Evolutionary conservation across 768 basidiomycete genomes (phyloP).

Genomic region (Termitomyces sp.): DNA sequence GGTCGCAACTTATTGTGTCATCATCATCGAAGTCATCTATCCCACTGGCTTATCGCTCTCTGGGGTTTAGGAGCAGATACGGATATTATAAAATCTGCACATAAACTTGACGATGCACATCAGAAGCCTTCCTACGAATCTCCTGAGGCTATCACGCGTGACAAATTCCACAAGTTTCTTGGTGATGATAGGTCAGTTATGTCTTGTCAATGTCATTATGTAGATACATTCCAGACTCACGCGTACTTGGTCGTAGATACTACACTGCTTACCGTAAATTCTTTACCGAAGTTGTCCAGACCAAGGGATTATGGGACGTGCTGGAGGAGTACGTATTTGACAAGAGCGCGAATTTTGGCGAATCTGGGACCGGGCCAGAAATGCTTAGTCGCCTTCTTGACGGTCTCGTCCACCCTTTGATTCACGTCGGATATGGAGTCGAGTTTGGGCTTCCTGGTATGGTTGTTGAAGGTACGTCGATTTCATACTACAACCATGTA

Average conservation of each 20-base stretch:
- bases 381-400: constrained; percentile 49
- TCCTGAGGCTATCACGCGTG: constrained; percentile 36
- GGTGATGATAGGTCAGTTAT: constrained; percentile 46
- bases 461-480: constrained; percentile 43
- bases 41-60: constrained; percentile 53
- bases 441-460: constrained; percentile 53
- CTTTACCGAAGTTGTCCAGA: constrained; percentile 38
- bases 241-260: constrained; percentile 34
- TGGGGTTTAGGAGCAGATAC: constrained; percentile 54
- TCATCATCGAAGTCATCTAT: constrained; percentile 33
- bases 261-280: constrained; percentile 55
- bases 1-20: constrained; percentile 10
- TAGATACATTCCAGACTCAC: neutral
- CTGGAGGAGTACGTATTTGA: constrained; percentile 66
- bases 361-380: constrained; percentile 30
- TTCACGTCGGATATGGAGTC: constrained; percentile 52
- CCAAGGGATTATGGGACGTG: constrained; percentile 36
- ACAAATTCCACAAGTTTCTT: constrained; percentile 51
- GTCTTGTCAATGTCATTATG: neutral
- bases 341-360: constrained; percentile 37
- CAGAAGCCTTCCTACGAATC: constrained; percentile 35
- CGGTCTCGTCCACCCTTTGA: constrained; percentile 55
- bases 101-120: constrained; percentile 28
- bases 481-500: neutral
- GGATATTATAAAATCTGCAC: constrained; percentile 30